Base-by-base conservation (phyloP, 805 yeast species). In the Myxozyma monticola region DNA sequence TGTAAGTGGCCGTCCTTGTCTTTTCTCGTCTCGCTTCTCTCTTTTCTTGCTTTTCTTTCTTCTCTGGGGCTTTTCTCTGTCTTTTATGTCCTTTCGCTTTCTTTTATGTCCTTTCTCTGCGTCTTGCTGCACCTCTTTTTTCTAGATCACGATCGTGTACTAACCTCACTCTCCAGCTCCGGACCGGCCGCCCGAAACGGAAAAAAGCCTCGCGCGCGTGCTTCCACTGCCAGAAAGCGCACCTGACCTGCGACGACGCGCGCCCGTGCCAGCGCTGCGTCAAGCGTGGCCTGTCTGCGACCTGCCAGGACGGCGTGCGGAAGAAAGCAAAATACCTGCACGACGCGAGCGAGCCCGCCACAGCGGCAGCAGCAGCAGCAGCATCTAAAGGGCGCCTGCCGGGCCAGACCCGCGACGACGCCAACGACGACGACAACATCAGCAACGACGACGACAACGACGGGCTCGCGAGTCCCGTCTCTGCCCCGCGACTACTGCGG, bases 281-380 rank as follows among this genome's bases (percentile, higher is more conserved):
- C 2, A 74, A 73, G 25, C 75, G 88, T 62, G 91, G 90, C 0
- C 68, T 88, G 14, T 77, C 75, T 1, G 77, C 71, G 14, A 74
- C 86, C 0, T 91, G 98, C 69, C 79, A 79, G 28, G 97, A 93
- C 70, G 96, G 96, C 4, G 93, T 93, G 2, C 72, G 98, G 40
- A 75, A 80, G 56, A 85, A 86, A 69, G 73, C 73, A n/a, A 91
- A 91, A 66, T 90, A 90, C 58, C 67, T 90, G 46, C 73, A 78
- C 26, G 93, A 84, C 51, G 30, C 1, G 71, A 69, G 28, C 20
- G 17, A 7, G 15, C 36, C 42, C 17, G 28, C 49, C 14, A 25
- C 10, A 15, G 6, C 33, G 17, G 21, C 41, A 9, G 41, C 45
- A 17, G 26, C 38, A 12, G 12, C 37, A 7, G 17, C 22, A 20